These are phyloP conservation scores for Russula virescens DNA, from an alignment of 768 basidiomycete genomes.

Conservation along the genomic window DNA sequence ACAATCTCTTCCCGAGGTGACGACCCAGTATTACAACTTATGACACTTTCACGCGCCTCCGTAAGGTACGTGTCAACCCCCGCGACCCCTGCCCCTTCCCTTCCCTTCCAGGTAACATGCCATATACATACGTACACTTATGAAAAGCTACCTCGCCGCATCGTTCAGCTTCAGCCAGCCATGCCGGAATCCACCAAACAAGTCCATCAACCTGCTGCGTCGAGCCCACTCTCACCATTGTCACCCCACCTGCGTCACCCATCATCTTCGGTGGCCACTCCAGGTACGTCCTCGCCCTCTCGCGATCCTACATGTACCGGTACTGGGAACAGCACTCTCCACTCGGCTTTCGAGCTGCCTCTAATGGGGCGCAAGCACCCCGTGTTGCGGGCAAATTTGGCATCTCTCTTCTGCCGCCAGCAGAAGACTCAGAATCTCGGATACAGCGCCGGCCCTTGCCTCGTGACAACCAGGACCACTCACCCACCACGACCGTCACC, in stretches of 20 bases:
- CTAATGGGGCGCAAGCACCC: constrained; percentile 20
- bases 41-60: constrained; percentile 19
- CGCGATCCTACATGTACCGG: too few relatives aligned
- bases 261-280: constrained; percentile 16
- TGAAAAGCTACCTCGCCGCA: not conserved
- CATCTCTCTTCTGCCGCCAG: constrained; percentile 20
- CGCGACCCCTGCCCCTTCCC: not conserved
- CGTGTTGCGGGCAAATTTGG: constrained; percentile 18
- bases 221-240: constrained; percentile 18
- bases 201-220: constrained; percentile 4
- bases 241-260: constrained; percentile 19
- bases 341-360: constrained; percentile 16
- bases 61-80: constrained; percentile 13
- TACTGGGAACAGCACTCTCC: not conserved
- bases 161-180: constrained; percentile 14
- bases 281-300: not conserved
- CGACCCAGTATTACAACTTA: constrained; percentile 16
- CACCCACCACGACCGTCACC: too few relatives aligned
- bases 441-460: constrained; percentile 16
- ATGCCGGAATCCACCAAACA: constrained; percentile 3
- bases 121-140: constrained; percentile 1
- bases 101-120: not conserved
- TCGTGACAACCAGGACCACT: constrained; percentile 4
- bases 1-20: not conserved
- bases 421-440: too few relatives aligned